Base-by-base conservation (phyloP, 2,329 filamentous ascomycete species). In the Nakataea oryzae region DNA sequence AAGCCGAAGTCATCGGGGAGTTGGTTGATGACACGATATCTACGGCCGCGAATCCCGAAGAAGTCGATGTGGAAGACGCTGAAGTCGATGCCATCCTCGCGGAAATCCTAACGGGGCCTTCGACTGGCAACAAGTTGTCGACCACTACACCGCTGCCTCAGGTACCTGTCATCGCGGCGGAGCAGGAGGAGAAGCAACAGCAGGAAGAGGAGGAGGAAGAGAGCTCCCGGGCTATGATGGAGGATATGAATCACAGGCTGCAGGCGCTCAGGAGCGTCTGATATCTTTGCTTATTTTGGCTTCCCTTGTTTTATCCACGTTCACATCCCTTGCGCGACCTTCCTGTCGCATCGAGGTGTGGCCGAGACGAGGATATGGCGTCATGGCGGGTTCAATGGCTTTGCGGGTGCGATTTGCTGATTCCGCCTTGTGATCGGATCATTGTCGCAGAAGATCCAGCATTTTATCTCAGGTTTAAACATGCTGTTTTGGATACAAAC, bases 1-100 rank as follows among this genome's bases (percentile, higher is more conserved):
- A 92, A 78, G 93, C 95, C 2, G 95, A 93, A 21, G 93, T 99
- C 67, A 96, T 97, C 64, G 93, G 97, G 79, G 95, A 99, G 78
- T 97, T 97, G 90, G 86, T 96, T 5, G 90, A 88, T 58, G 93
- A 97, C 72, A 86, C 82, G 56, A 78, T 97, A 66, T 91, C 92
- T n/a, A 83, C 87, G 66, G 76, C 87, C 60, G 78, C 91, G 67
- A 79, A 58, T 28, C 61, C 85, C 61, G 84, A 91, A 65, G 81
- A 86, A 63, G 90, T 93, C 69, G 89, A 87, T 7, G 88, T 91
- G 73, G 86, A 82, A 2, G 87, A 89, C 71, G 78, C 77, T 26
- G 93, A 97, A 79, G 91, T 97, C 12, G 93, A 97, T 71, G 96
- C 93, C 81, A 88, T 97, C 14, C 79, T 99, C 29, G 88, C 90